phyloP scores from a whole-genome alignment of 164 flowering plant species.

The Dillenia turbinata region DNA sequence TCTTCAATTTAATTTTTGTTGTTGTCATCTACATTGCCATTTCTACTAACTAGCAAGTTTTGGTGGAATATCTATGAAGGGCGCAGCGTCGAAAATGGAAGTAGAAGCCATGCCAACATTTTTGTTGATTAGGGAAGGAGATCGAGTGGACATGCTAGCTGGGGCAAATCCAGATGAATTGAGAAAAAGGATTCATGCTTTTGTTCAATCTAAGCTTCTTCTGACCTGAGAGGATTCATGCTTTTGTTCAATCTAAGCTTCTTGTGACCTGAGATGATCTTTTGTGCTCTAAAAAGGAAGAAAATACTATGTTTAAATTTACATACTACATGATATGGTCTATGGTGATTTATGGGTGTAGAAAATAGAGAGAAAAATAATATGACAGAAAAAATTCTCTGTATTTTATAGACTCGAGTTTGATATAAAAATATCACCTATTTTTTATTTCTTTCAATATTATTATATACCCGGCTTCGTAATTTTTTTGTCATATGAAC shows the following conservation, averaged over 20 bases:
- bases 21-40: too few relatives aligned
- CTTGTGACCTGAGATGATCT: conserved; percentile 13
- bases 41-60: too few relatives aligned
- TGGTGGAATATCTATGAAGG: conserved; percentile 7
- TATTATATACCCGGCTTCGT: too few relatives aligned
- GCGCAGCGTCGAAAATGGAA: conserved; percentile 33
- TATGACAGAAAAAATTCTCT: too few relatives aligned
- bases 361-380: too few relatives aligned
- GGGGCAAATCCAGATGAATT: conserved; percentile 50
- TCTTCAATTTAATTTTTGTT: too few relatives aligned
- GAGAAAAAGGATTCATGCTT: conserved; percentile 25
- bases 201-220: conserved; percentile 8
- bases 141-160: conserved; percentile 28
- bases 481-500: too few relatives aligned
- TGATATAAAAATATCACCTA: too few relatives aligned
- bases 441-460: too few relatives aligned
- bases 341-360: too few relatives aligned
- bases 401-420: too few relatives aligned
- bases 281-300: not conserved
- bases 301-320: not conserved
- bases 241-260: conserved; percentile 1
- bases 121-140: conserved; percentile 31
- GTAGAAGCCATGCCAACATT: conserved; percentile 52
- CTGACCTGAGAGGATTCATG: conserved; percentile 15
- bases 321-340: not conserved